phyloP scores from a whole-genome alignment of 257 asterid genomes.

The Vinca minor region DNA sequence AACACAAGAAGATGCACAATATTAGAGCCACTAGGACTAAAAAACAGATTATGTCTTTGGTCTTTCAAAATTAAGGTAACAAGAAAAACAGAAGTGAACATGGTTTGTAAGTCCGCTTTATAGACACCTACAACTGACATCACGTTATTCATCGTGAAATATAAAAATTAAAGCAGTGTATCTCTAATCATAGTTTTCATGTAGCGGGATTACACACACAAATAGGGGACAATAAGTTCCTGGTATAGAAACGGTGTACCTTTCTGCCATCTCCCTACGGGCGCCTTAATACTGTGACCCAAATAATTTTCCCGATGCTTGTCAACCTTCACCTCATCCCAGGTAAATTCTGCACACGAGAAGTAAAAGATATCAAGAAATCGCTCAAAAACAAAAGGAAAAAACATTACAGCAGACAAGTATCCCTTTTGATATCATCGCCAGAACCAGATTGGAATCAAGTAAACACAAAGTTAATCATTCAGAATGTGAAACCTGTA shows the following conservation, averaged over 20 bases:
- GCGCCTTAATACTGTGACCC: slow-evolving; percentile 94
- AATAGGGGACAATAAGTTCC: too few species aligned
- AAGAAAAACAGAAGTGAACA: background rate
- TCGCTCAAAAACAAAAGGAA: background rate
- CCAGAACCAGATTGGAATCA: background rate
- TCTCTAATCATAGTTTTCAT: background rate
- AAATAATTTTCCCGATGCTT: slow-evolving; percentile 88
- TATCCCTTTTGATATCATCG: background rate
- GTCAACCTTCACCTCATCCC: slow-evolving; percentile 98
- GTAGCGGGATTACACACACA: too few species aligned
- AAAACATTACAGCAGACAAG: background rate
- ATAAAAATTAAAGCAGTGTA: background rate
- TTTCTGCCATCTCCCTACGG: slow-evolving; percentile 99
- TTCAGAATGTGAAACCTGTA: too few species aligned
- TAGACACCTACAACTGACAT: background rate
- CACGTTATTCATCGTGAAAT: too few species aligned
- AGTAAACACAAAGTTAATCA: background rate
- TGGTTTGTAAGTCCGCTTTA: too few species aligned
- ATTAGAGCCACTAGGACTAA: background rate
- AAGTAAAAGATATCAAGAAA: background rate
- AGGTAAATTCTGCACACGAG: slow-evolving; percentile 64
- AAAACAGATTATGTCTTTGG: background rate
- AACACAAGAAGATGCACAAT: background rate
- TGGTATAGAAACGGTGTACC: slow-evolving; percentile 42
- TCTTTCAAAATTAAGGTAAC: background rate